phyloP scores from a whole-genome alignment of 129 eudicot genomes.

The Flaveria brownii region DNA sequence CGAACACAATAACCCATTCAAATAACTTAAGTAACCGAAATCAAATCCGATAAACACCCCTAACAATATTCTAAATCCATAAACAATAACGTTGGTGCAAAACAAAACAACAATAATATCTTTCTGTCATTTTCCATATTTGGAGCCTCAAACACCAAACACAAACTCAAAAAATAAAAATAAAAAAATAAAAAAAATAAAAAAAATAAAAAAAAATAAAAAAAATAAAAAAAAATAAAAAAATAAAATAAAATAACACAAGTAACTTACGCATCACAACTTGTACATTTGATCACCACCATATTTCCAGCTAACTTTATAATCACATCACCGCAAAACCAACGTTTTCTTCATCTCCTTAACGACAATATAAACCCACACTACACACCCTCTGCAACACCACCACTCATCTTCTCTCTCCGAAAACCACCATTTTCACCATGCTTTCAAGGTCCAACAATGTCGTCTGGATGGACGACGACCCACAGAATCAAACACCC shows the following conservation, averaged over 20 bases:
- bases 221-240: too few relatives aligned
- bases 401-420: slow-evolving; percentile 25
- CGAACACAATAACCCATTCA: too few relatives aligned
- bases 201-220: background rate
- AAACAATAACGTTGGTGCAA: too few relatives aligned
- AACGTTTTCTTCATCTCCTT: slow-evolving; percentile 11
- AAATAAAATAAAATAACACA: too few relatives aligned
- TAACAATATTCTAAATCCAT: too few relatives aligned
- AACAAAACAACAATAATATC: too few relatives aligned
- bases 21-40: too few relatives aligned
- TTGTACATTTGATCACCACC: slow-evolving; percentile 20
- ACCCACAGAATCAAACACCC: slow-evolving; percentile 38
- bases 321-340: slow-evolving; percentile 32
- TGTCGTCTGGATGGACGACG: slow-evolving; percentile 59
- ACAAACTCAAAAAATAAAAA: background rate
- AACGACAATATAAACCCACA: slow-evolving; percentile 27
- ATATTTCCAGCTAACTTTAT: slow-evolving; percentile 29
- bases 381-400: slow-evolving; percentile 17
- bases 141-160: slow-evolving; percentile 23
- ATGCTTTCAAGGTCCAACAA: slow-evolving; percentile 55
- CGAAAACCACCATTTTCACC: background rate
- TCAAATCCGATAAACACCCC: too few relatives aligned
- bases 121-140: slow-evolving; percentile 8
- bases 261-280: background rate
- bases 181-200: background rate